Base-by-base conservation (phyloP, 2,329 filamentous ascomycete genomes). In the Paecilomyces niveus region DNA sequence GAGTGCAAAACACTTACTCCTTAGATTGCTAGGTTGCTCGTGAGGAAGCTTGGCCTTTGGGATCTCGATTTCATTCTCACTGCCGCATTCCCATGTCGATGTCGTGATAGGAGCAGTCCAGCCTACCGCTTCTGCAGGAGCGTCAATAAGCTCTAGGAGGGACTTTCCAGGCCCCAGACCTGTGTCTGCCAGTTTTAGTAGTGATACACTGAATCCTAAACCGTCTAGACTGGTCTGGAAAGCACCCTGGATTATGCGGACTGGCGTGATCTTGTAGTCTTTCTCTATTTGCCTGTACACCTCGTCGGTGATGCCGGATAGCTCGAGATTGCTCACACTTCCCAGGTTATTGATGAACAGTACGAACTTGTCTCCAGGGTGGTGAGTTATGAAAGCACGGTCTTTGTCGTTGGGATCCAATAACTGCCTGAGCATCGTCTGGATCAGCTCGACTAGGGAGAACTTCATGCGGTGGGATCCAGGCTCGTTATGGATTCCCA, bases 141-240 rank as follows among this genome's bases (percentile, higher is more conserved):
- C 85, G 70, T 90, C 88, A 9, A 90, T 76, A 49, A 89, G 77
- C 59, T 88, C 81, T 8, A 90, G 72, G 73, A 89, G 81, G 1
- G 81, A 81, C 57, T 76, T 79, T 9, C 81, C 79, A 15, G 71
- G 56, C 4, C 80, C 80, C 13, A 85, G 72, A 9, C 83, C 84
- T 1, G 83, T 84, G 62, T 88, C 83, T 6, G 78, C 76, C 8
- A 88, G 76, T 68, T 84, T 86, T 33, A 90, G 75, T 11, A 90
- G 68, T 3, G 85, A 87, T 58, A 89, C 82, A 61, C 85, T 88
- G 74, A 90, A 90, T 3, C 88, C 88, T 7, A 88, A 77, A 1
- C 86, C 87, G 63, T 90, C 89, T 61, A 90, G 72, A 62, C 85
- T 88, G 18, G 87, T 89, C 80, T 90, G 85, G 74, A 86, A 90